phyloP scores from a whole-genome alignment of 257 asterid genomes.

The Capsicum pubescens region DNA sequence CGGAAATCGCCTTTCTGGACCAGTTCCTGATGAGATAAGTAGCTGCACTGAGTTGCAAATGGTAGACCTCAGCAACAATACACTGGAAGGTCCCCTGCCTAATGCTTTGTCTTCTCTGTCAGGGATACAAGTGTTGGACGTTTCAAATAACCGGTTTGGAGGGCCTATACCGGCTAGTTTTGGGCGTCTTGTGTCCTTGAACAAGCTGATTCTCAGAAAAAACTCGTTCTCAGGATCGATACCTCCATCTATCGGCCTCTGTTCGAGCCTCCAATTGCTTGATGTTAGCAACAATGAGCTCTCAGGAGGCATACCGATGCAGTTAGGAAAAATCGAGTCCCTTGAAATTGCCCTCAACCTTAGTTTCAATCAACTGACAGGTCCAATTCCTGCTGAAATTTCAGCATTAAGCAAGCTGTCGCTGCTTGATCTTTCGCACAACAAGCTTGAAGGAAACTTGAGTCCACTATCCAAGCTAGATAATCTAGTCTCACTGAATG shows the following conservation, averaged over 20 bases:
- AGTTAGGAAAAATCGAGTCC: slow-evolving; percentile 49
- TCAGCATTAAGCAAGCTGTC: slow-evolving; percentile 50
- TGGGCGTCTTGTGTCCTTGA: slow-evolving; percentile 48
- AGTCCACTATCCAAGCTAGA: slow-evolving; percentile 41
- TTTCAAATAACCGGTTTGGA: slow-evolving; percentile 40
- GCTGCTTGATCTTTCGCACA: slow-evolving; percentile 47
- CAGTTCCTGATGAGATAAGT: slow-evolving; percentile 48
- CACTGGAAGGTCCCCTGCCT: slow-evolving; percentile 45
- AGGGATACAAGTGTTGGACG: slow-evolving; percentile 51
- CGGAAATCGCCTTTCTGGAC: slow-evolving; percentile 50
- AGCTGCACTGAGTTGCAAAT: slow-evolving; percentile 47
- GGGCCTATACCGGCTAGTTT: slow-evolving; percentile 52
- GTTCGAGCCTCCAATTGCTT: slow-evolving; percentile 52
- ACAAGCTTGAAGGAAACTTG: slow-evolving; percentile 47
- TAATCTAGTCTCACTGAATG: slow-evolving; percentile 46
- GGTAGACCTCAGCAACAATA: slow-evolving; percentile 50
- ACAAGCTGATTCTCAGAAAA: slow-evolving; percentile 46
- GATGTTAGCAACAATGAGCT: slow-evolving; percentile 53
- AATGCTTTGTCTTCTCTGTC: slow-evolving; percentile 46
- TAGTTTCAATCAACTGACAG: slow-evolving; percentile 46
- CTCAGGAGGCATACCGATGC: slow-evolving; percentile 44
- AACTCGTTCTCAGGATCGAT: slow-evolving; percentile 49
- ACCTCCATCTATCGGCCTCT: slow-evolving; percentile 49
- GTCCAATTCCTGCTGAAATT: slow-evolving; percentile 49
- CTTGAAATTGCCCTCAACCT: slow-evolving; percentile 54